A percentile compares a stretch with the other conserved stretches of the same genome.
These are phyloP conservation scores for Colletotrichum tamarilloi DNA, from an alignment of 2,329 filamentous ascomycete genomes.

Conservation along the genomic window DNA sequence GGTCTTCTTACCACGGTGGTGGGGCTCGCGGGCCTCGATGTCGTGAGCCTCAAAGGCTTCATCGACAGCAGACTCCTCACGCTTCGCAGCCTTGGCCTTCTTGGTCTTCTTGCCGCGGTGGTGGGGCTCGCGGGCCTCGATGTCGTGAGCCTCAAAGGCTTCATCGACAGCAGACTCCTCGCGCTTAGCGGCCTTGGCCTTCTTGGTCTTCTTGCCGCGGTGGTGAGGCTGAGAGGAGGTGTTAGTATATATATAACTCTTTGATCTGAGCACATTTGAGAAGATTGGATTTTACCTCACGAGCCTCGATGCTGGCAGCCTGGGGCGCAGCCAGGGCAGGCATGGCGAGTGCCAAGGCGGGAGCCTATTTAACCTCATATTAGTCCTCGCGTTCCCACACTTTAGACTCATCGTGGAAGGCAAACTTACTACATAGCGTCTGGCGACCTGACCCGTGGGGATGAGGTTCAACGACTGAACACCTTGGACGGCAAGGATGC, in stretches of 20 bases:
- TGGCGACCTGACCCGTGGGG: constrained; percentile 25
- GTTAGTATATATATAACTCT: background rate
- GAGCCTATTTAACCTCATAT: constrained; percentile 10
- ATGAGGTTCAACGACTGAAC: constrained; percentile 25
- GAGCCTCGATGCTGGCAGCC: constrained; percentile 18
- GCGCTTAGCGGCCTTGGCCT: background rate
- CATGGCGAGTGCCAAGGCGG: constrained; percentile 34
- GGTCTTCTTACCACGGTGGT: constrained; percentile 18
- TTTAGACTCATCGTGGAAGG: constrained; percentile 2
- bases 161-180: constrained; percentile 14
- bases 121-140: constrained; percentile 37
- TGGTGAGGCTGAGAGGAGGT: constrained; percentile 23
- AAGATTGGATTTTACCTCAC: constrained; percentile 27
- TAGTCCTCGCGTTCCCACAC: constrained; percentile 3
- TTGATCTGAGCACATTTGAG: background rate
- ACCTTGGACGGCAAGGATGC: constrained; percentile 32
- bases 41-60: background rate
- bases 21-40: constrained; percentile 34
- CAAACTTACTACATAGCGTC: constrained; percentile 32
- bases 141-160: background rate
- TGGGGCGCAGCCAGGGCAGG: constrained; percentile 26
- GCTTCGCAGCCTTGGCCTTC: background rate
- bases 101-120: constrained; percentile 31
- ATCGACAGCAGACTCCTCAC: constrained; percentile 10
- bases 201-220: constrained; percentile 28